Base-by-base conservation (phyloP, 306 rosid genomes). In the Dicorynia guianensis region DNA sequence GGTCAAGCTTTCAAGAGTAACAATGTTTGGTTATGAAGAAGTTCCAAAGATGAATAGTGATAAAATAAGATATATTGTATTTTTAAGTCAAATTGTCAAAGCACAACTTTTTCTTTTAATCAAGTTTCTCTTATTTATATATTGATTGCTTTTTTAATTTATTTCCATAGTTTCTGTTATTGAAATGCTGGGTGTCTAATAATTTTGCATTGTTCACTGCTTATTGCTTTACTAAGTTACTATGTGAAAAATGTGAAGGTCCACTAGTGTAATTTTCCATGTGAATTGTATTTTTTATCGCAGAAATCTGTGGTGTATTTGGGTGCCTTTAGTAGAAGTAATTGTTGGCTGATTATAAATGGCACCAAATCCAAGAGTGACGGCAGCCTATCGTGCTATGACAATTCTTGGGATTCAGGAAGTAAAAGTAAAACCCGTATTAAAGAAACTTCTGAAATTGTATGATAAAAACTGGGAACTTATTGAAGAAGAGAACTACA, bases 401-500 rank as follows among this genome's bases (percentile, higher is more conserved):
- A 58, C 60, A 47, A 76, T 25, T 63, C 80, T 95, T 36, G 99
- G 99, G 40, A 84, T 95, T 59, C 66, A 49, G 39, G 89, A 92
- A 84, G 72, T 71, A 4, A 80, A 85, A 84, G 92, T 91, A 35
- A 95, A 92, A 60, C 93, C 96, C 0, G 97, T 92, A 12, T 74
- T 92, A 57, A 92, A 89, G 83, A 88, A 78, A 34, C 96, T 95
- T 18, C 75, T 95, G 40, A 88, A 72, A 42, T 67, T 90, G 85
- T 95, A 90, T 84, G 92, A 95, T 30, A 89, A 81, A 69, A 85
- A 92, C 64, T 92, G 99, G 99, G 91, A 81, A 44, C 92, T 95
- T 13, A 95, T 95, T 42, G 99, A 95, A 89, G 92, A 76, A 87
- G 99, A 95, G 85, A 89, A 80, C 66, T 95, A 90, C 69, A 83